These are phyloP conservation scores for Gaeumannomyces sp. DNA, from an alignment of 2,329 filamentous ascomycete genomes.

Conservation along the genomic window DNA sequence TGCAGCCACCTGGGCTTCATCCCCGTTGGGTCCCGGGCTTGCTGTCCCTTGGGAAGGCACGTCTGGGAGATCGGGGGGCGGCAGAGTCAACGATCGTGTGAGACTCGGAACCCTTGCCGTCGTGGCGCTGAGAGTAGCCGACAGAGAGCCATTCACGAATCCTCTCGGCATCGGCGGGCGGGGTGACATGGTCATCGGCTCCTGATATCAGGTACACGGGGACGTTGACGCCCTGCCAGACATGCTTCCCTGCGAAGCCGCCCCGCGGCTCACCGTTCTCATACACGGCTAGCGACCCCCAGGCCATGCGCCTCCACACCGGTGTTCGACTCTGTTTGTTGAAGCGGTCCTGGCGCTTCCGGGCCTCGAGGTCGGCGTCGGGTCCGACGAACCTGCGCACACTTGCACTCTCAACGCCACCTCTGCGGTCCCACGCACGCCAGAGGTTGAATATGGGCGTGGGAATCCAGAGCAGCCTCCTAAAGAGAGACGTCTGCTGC, in stretches of 20 bases:
- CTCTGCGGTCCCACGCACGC: slow-evolving; percentile 70
- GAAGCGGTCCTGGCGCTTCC: slow-evolving; percentile 62
- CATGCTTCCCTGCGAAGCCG: slow-evolving; percentile 61
- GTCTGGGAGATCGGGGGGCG: slow-evolving; percentile 2
- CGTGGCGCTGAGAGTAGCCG: background rate
- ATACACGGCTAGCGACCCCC: slow-evolving; percentile 61
- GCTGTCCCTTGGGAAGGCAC: background rate
- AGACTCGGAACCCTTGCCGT: background rate
- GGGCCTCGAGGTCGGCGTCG: slow-evolving; percentile 58
- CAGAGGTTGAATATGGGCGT: slow-evolving; percentile 68
- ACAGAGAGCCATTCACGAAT: slow-evolving; percentile 21
- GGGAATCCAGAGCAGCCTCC: slow-evolving; percentile 61
- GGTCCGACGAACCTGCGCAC: slow-evolving; percentile 71
- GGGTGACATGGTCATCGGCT: slow-evolving; percentile 67
- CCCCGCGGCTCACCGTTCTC: slow-evolving; percentile 44
- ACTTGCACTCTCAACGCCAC: slow-evolving; percentile 71
- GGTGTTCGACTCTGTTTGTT: slow-evolving; percentile 79
- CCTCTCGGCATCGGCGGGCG: slow-evolving; percentile 26
- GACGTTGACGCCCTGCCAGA: slow-evolving; percentile 66
- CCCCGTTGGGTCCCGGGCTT: background rate
- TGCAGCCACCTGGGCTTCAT: background rate
- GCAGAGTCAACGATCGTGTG: slow-evolving; percentile 6
- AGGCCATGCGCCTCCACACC: slow-evolving; percentile 77
- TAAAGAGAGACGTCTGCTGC: slow-evolving; percentile 42
- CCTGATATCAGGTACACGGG: slow-evolving; percentile 77